Conservation (phyloP, 1,284 basidiomycete species). For the Heterobasidion annosum region DNA sequence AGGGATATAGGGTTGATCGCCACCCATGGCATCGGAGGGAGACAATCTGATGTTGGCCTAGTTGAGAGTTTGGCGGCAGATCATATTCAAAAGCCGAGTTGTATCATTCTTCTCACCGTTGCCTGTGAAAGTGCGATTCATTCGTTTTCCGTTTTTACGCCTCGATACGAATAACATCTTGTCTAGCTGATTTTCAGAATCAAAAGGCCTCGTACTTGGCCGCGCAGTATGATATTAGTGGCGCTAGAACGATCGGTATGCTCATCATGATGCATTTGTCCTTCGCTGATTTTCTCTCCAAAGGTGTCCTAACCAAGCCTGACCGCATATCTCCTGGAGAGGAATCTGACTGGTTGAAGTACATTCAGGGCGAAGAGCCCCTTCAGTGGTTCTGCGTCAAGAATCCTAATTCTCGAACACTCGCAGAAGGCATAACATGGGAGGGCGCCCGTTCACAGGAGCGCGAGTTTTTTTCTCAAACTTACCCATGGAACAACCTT, state of each 20-base stretch:
- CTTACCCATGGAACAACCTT: slow-evolving; percentile 43
- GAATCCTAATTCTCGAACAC: slow-evolving; percentile 46
- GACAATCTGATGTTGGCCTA: slow-evolving; percentile 47
- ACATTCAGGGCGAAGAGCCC: slow-evolving; percentile 44
- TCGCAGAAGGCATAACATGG: slow-evolving; percentile 46
- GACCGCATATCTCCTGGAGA: slow-evolving; percentile 62
- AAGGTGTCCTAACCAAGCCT: slow-evolving; percentile 78
- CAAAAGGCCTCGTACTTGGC: slow-evolving; percentile 58
- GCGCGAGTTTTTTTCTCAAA: slow-evolving; percentile 50
- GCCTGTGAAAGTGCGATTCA: slow-evolving; percentile 57
- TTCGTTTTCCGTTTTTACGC: not conserved
- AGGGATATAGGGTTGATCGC: slow-evolving; percentile 51
- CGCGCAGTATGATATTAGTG: slow-evolving; percentile 44
- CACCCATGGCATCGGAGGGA: slow-evolving; percentile 40
- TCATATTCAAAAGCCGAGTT: slow-evolving; percentile 56
- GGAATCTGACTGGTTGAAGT: slow-evolving; percentile 47
- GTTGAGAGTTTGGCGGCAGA: slow-evolving; percentile 50
- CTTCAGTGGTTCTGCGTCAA: slow-evolving; percentile 69
- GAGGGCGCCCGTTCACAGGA: slow-evolving; percentile 46
- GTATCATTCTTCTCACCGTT: slow-evolving; percentile 62
- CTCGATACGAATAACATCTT: not conserved
- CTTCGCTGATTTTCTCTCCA: not conserved
- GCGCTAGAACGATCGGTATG: slow-evolving; percentile 62
- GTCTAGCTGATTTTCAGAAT: slow-evolving; percentile 66
- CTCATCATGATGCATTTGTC: not conserved